phyloP scores from a whole-genome alignment of 2,329 filamentous ascomycete species.

The Emmonsia crescens region DNA sequence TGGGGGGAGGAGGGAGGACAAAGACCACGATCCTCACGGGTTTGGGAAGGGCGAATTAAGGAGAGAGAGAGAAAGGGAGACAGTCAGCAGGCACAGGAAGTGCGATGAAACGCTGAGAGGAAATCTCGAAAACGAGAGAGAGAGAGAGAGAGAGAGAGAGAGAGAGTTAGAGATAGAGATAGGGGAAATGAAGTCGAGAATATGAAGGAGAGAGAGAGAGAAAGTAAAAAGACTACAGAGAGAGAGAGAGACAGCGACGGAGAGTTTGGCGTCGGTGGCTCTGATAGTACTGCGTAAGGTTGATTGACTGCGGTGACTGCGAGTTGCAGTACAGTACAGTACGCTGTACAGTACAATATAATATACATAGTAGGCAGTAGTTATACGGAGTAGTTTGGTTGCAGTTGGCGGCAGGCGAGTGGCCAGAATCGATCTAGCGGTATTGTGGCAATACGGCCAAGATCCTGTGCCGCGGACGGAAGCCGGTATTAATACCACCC shows the following conservation, averaged over 20 bases:
- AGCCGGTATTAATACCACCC: neutral
- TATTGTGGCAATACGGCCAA: neutral
- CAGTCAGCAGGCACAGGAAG: neutral
- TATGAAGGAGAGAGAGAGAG: neutral
- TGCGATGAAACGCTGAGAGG: neutral
- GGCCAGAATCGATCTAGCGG: neutral
- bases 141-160: neutral
- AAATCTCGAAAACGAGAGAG: neutral
- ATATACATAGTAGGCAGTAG: too few species aligned
- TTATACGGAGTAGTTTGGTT: too few species aligned
- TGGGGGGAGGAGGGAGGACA: neutral
- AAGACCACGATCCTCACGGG: too few species aligned
- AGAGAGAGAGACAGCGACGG: neutral
- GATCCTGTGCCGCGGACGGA: neutral
- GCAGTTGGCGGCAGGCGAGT: too few species aligned
- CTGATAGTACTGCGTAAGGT: too few species aligned
- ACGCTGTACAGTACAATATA: too few species aligned
- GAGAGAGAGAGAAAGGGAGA: conserved; percentile 14
- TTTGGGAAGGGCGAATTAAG: conserved; percentile 1
- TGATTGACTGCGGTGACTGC: too few species aligned
- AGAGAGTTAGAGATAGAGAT: neutral
- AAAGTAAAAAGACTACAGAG: neutral
- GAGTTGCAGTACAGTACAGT: too few species aligned
- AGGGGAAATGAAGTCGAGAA: neutral
- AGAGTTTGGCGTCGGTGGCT: too few species aligned